Evolutionary conservation across 495 filamentous ascomycete genomes (phyloP).

Genomic region (Penicillium bialowiezense): DNA sequence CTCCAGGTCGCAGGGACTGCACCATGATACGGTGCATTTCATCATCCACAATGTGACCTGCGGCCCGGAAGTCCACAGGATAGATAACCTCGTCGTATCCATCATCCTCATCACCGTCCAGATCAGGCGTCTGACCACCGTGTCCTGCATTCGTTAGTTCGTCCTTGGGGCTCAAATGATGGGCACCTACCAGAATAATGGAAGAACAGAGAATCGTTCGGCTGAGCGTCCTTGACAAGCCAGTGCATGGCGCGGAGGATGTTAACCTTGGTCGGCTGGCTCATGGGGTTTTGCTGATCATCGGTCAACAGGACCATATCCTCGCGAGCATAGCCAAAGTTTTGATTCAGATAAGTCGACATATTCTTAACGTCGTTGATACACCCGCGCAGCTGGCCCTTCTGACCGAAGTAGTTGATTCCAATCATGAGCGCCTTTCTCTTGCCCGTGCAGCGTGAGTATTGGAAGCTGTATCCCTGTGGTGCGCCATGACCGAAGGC

Average conservation of each 20-base stretch:
- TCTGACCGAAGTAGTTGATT: conserved; percentile 96
- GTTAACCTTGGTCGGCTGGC: conserved; percentile 93
- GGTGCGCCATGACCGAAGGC: conserved; percentile 78
- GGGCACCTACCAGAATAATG: conserved; percentile 82
- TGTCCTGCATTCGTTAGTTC: conserved; percentile 58
- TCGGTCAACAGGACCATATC: conserved; percentile 99
- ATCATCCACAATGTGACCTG: conserved; percentile 95
- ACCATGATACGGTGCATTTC: conserved; percentile 99
- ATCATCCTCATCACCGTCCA: conserved; percentile 91
- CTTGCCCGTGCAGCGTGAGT: conserved; percentile 87
- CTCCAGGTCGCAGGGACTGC: conserved; percentile 71
- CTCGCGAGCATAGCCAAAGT: conserved; percentile 90
- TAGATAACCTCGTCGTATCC: conserved; percentile 99
- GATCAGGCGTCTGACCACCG: conserved; percentile 93
- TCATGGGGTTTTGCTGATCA: conserved; percentile 96
- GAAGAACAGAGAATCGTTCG: conserved; percentile 97
- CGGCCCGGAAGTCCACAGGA: conserved; percentile 86
- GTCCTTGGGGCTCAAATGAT: not conserved
- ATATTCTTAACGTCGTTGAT: conserved; percentile 99
- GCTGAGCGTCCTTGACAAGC: conserved; percentile 90
- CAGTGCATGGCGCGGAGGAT: conserved; percentile 98
- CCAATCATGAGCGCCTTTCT: conserved; percentile 93
- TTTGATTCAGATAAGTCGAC: conserved; percentile 85
- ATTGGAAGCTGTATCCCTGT: conserved; percentile 77
- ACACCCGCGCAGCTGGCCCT: conserved; percentile 87